These are phyloP conservation scores for Apiospora hydei DNA, from an alignment of 2,329 filamentous ascomycete species.

Conservation along the genomic window DNA sequence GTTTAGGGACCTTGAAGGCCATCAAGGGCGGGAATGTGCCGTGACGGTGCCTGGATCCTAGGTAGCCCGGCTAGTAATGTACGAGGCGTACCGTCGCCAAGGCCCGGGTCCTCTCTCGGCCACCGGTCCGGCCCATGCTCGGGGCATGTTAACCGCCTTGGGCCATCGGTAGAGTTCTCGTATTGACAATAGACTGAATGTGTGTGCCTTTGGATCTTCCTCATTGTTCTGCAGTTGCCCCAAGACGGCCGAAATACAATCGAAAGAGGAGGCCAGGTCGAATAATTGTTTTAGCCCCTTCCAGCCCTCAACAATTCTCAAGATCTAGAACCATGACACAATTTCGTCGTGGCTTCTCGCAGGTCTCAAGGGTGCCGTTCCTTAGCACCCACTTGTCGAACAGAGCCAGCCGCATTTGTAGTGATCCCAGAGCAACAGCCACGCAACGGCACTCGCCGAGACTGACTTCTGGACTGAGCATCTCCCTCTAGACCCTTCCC, in stretches of 20 bases:
- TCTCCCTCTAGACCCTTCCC: too few species aligned
- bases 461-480: neutral
- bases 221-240: too few species aligned
- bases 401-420: neutral
- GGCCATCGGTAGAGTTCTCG: neutral
- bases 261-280: neutral
- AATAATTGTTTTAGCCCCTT: neutral
- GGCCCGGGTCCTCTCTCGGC: neutral
- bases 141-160: neutral
- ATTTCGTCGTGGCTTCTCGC: neutral
- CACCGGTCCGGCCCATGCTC: neutral
- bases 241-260: neutral
- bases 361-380: neutral
- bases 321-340: neutral
- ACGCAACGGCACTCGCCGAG: neutral
- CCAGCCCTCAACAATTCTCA: too few species aligned
- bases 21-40: neutral
- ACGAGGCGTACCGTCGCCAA: neutral
- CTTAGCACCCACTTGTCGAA: neutral
- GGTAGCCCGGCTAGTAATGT: neutral
- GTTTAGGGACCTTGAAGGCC: neutral
- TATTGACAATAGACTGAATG: neutral
- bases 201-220: too few species aligned
- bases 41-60: neutral
- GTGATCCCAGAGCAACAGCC: neutral